phyloP scores from a whole-genome alignment of 208 protist genomes.

The Trichomonas vaginalis region DNA sequence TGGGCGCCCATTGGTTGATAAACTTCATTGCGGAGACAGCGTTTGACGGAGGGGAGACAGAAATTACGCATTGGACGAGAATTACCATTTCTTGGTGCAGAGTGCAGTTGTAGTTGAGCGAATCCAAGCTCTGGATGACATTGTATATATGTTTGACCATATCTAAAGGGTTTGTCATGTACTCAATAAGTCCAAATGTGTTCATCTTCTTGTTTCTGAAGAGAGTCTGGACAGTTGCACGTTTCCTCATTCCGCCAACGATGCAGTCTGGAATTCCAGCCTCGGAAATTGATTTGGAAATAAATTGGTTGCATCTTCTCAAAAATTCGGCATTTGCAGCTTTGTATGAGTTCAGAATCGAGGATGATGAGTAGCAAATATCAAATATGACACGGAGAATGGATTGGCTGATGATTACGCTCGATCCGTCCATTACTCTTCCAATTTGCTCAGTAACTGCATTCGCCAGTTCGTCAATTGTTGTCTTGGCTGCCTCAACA shows the following conservation, averaged over 20 bases:
- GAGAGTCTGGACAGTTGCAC: neutral
- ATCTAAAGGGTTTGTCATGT: neutral
- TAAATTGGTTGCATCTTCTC: neutral
- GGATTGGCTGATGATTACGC: neutral
- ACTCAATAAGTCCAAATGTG: neutral
- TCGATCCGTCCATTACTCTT: neutral
- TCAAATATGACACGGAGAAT: neutral
- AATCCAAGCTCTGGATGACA: neutral
- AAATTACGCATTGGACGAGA: neutral
- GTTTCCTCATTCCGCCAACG: neutral
- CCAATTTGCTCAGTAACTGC: neutral
- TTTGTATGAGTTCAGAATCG: neutral
- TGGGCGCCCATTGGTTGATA: neutral
- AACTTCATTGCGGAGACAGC: neutral
- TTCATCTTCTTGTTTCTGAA: neutral
- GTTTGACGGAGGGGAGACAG: neutral
- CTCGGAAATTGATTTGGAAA: neutral
- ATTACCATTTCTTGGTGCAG: neutral
- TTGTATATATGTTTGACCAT: neutral
- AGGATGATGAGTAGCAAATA: neutral
- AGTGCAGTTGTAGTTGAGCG: neutral
- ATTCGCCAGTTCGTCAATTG: neutral
- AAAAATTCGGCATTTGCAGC: neutral
- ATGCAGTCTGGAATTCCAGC: neutral
- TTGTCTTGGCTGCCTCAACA: neutral